Conservation (phyloP, 495 filamentous ascomycete genomes). For the Paragyromitra xinjiangensis region DNA sequence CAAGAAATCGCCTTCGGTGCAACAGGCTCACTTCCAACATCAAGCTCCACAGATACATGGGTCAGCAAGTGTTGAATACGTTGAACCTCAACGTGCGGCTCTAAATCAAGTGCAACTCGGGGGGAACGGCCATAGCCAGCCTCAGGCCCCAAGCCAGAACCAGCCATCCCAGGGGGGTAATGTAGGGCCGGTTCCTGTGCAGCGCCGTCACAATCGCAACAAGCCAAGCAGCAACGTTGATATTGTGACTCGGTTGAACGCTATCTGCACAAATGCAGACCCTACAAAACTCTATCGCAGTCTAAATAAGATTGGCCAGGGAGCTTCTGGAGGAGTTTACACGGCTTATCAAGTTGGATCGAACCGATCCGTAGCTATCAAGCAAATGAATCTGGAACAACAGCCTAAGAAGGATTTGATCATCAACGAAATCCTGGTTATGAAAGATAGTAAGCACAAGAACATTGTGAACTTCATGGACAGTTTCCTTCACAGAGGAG, state of each 20-base stretch:
- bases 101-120: conserved; percentile 29
- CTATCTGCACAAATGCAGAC: conserved; percentile 88
- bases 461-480: conserved; percentile 99
- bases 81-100: conserved; percentile 33
- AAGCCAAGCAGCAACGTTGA: conserved; percentile 67
- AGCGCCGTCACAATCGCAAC: conserved; percentile 52
- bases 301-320: conserved; percentile 95
- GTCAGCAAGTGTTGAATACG: conserved; percentile 29
- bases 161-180: conserved; percentile 42
- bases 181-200: conserved; percentile 55
- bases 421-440: conserved; percentile 98
- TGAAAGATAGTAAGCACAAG: conserved; percentile 98
- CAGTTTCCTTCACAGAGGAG: conserved; percentile 85
- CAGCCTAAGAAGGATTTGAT: conserved; percentile 99
- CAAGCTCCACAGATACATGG: conserved; percentile 47
- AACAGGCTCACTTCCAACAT: conserved; percentile 52
- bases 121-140: conserved; percentile 28
- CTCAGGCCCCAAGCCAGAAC: conserved; percentile 25
- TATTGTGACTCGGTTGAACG: conserved; percentile 80
- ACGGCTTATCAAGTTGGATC: conserved; percentile 85
- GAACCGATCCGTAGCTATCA: conserved; percentile 93
- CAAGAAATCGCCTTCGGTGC: conserved; percentile 43
- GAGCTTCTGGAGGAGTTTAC: conserved; percentile 94
- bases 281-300: conserved; percentile 85
- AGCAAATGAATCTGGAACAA: conserved; percentile 99